These are phyloP conservation scores for Lachancea waltii DNA, from an alignment of 805 yeast species.

Conservation along the genomic window DNA sequence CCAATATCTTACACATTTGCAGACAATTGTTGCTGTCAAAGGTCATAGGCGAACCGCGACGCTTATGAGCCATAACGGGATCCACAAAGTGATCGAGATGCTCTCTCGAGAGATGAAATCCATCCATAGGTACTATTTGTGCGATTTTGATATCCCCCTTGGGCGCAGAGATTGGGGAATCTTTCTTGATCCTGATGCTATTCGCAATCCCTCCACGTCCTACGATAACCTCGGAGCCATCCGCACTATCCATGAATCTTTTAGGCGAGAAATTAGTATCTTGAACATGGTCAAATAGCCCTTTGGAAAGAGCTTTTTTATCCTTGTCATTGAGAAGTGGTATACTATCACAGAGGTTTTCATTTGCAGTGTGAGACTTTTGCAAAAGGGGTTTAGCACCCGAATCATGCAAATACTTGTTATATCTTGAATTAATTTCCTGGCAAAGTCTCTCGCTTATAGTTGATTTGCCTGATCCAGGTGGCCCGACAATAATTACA, in stretches of 20 bases:
- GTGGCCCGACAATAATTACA: constrained; percentile 64
- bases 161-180: background rate
- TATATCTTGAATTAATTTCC: constrained; percentile 32
- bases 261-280: constrained; percentile 19
- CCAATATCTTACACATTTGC: constrained; percentile 19
- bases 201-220: constrained; percentile 31
- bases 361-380: background rate
- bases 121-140: constrained; percentile 63
- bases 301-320: constrained; percentile 9
- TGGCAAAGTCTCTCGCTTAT: constrained; percentile 43
- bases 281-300: constrained; percentile 21
- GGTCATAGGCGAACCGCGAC: constrained; percentile 84
- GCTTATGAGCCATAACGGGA: constrained; percentile 47
- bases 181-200: constrained; percentile 14
- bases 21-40: constrained; percentile 53
- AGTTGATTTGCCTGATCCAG: constrained; percentile 84
- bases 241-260: constrained; percentile 19
- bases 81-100: constrained; percentile 46
- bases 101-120: constrained; percentile 57
- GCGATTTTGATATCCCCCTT: constrained; percentile 30
- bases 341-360: constrained; percentile 10
- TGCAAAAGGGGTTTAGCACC: constrained; percentile 7
- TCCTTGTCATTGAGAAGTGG: constrained; percentile 1
- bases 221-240: constrained; percentile 16
- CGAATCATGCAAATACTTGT: constrained; percentile 9